Evolutionary conservation across 805 yeast genomes (phyloP).

Genomic region (Saturnispora quitensis): DNA sequence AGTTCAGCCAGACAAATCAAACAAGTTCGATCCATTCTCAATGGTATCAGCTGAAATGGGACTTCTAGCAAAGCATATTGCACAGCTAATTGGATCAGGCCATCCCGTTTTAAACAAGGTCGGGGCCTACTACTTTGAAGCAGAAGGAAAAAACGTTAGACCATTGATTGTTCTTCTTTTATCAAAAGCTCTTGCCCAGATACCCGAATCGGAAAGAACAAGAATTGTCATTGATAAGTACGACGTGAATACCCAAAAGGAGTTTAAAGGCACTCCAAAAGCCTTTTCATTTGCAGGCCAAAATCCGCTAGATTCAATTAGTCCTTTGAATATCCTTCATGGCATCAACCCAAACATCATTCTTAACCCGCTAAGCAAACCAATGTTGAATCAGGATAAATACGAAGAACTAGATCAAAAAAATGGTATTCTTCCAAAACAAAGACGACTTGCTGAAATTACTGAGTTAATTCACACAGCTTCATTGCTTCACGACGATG

Average conservation of each 20-base stretch:
- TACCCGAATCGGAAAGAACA: constrained; percentile 61
- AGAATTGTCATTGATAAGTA: constrained; percentile 50
- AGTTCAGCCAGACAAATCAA: constrained; percentile 50
- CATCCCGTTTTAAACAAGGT: constrained; percentile 90
- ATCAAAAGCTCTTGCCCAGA: constrained; percentile 68
- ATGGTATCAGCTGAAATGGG: constrained; percentile 92
- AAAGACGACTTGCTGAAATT: constrained; percentile 90
- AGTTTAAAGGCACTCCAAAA: constrained; percentile 48
- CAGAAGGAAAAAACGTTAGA: constrained; percentile 92
- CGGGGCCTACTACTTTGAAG: constrained; percentile 90
- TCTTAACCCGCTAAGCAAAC: constrained; percentile 74
- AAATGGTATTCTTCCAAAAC: constrained; percentile 86
- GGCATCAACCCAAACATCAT: constrained; percentile 83
- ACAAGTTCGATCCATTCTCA: constrained; percentile 74
- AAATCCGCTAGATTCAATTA: constrained; percentile 52
- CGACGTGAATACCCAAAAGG: constrained; percentile 62
- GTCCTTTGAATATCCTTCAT: constrained; percentile 76
- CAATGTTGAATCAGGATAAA: constrained; percentile 63
- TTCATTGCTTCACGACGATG: constrained; percentile 90
- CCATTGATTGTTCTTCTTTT: constrained; percentile 81
- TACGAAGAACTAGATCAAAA: constrained; percentile 38
- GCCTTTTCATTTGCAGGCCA: constrained; percentile 49
- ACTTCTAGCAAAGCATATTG: constrained; percentile 76
- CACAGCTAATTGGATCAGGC: constrained; percentile 79
- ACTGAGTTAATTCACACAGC: constrained; percentile 99